Evolutionary conservation across 2,329 filamentous ascomycete genomes (phyloP).

Genomic region (Periconia digitata): DNA sequence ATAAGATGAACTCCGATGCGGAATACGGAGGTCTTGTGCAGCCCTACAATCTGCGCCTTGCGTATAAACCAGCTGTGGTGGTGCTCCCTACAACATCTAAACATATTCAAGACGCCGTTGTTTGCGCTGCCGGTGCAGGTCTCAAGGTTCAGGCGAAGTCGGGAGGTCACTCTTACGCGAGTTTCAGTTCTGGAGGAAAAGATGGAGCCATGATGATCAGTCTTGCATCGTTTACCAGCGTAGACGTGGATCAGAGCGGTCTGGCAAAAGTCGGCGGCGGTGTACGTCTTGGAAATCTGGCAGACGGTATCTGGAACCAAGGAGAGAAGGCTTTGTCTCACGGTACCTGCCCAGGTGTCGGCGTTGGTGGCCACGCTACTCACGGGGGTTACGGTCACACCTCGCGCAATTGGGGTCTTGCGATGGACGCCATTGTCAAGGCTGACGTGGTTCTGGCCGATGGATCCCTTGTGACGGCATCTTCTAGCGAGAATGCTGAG

Average conservation of each 20-base stretch:
- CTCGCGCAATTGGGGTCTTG: conserved; percentile 38
- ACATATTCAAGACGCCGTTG: conserved; percentile 60
- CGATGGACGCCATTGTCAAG: conserved; percentile 38
- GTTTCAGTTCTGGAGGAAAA: conserved; percentile 52
- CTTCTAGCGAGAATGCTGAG: conserved; percentile 35
- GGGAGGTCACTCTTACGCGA: conserved; percentile 66
- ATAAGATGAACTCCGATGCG: conserved; percentile 26
- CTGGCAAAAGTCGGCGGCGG: conserved; percentile 53
- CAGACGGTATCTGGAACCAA: conserved; percentile 36
- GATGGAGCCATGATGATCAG: conserved; percentile 51
- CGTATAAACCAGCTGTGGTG: conserved; percentile 56
- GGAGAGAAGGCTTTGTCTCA: conserved; percentile 49
- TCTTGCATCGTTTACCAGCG: conserved; percentile 50
- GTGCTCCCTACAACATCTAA: conserved; percentile 56
- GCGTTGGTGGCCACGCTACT: conserved; percentile 41
- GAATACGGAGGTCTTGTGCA: conserved; percentile 30
- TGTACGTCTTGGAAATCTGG: conserved; percentile 49
- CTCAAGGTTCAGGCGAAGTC: conserved; percentile 63
- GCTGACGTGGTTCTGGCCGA: conserved; percentile 43
- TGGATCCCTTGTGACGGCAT: conserved; percentile 42
- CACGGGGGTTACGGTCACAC: conserved; percentile 40
- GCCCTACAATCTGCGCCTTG: conserved; percentile 41
- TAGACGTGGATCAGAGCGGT: conserved; percentile 45
- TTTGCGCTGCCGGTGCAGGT: conserved; percentile 55
- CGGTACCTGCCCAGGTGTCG: conserved; percentile 54